These are phyloP conservation scores for Alternaria sp. DNA, from an alignment of 2,329 filamentous ascomycete species.

Conservation along the genomic window DNA sequence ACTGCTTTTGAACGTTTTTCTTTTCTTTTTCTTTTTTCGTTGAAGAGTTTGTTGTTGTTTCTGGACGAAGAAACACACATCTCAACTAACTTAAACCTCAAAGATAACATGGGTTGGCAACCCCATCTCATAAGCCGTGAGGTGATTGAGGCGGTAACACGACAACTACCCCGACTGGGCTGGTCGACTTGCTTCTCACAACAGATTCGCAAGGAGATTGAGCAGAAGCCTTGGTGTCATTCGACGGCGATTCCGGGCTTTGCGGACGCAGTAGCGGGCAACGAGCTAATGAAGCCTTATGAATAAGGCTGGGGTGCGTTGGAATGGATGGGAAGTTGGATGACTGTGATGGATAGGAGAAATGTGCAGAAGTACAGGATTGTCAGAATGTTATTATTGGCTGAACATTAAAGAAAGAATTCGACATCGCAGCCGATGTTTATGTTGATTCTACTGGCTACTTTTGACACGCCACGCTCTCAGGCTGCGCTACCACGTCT, in stretches of 20 bases:
- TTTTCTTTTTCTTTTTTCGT: too few species aligned
- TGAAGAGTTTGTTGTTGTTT: too few species aligned
- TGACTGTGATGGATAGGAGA: rapidly evolving
- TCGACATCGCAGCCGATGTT: too few species aligned
- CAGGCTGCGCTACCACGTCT: too few species aligned
- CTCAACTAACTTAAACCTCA: background rate
- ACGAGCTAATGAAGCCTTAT: constrained; percentile 5
- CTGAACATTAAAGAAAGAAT: too few species aligned
- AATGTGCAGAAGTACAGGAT: background rate
- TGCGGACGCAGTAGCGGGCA: background rate
- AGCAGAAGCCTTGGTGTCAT: constrained; percentile 7
- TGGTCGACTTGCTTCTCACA: constrained; percentile 8
- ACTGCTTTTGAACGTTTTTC: too few species aligned
- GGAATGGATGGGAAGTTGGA: background rate
- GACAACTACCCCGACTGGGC: background rate
- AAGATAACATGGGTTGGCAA: constrained; percentile 12
- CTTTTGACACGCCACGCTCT: too few species aligned
- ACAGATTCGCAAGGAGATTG: constrained; percentile 1
- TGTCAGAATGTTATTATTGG: too few species aligned
- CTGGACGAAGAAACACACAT: too few species aligned
- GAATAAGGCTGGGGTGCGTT: background rate
- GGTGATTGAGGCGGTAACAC: background rate
- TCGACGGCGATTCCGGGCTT: background rate
- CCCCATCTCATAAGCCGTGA: constrained; percentile 1
- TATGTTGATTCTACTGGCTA: rapidly evolving